These are phyloP conservation scores for Phytophthora fragariaefolia DNA, from an alignment of 352 stramenopile genomes.

Conservation along the genomic window DNA sequence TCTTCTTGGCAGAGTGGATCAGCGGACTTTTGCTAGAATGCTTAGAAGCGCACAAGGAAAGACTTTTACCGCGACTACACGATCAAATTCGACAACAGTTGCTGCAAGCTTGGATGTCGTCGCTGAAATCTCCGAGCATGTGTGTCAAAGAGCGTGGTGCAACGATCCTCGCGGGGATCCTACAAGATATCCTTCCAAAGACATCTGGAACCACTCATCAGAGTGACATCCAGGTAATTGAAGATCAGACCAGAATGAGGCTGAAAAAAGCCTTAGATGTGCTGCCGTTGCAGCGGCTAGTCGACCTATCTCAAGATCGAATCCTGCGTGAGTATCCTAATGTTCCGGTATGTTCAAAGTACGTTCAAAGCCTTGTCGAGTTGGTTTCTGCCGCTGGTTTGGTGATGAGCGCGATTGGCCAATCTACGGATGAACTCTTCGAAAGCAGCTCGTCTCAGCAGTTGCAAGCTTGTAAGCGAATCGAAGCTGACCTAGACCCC, in stretches of 20 bases:
- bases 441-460: constrained; percentile 44
- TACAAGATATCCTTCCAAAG: constrained; percentile 83
- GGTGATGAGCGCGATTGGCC: constrained; percentile 59
- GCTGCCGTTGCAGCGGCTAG: constrained; percentile 73
- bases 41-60: constrained; percentile 50
- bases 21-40: constrained; percentile 78
- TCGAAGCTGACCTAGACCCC: constrained; percentile 71
- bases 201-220: constrained; percentile 15
- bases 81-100: constrained; percentile 70
- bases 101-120: constrained; percentile 81
- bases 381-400: constrained; percentile 77
- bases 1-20: constrained; percentile 89
- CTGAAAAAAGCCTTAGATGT: constrained; percentile 52
- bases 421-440: constrained; percentile 60
- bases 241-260: constrained; percentile 35
- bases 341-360: constrained; percentile 81
- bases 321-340: constrained; percentile 81
- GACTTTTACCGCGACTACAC: constrained; percentile 45
- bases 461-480: constrained; percentile 61
- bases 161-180: constrained; percentile 72
- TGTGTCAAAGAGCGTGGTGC: constrained; percentile 89
- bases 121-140: constrained; percentile 85
- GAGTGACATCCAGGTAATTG: constrained; percentile 26
- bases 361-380: constrained; percentile 87
- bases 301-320: constrained; percentile 75